phyloP scores from a whole-genome alignment of 257 asterid genomes.

The Ehretia macrophylla region DNA sequence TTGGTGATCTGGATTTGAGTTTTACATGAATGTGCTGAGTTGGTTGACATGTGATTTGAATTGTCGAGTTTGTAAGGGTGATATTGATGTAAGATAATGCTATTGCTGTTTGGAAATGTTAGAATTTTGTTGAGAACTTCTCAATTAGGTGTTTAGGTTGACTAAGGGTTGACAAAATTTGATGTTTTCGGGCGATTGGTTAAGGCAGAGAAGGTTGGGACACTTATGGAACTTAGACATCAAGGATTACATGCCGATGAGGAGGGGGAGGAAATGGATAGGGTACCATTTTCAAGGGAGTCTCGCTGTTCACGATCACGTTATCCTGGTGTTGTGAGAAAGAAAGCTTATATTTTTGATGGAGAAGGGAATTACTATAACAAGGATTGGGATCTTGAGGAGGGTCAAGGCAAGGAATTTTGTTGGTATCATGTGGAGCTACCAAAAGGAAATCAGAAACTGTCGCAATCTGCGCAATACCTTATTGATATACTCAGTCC shows the following conservation, averaged over 20 bases:
- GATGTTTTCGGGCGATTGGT: neutral
- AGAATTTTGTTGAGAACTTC: neutral
- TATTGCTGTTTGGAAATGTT: no score
- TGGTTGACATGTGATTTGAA: no score
- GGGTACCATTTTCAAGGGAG: slow-evolving; percentile 27
- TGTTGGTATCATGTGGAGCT: slow-evolving; percentile 93
- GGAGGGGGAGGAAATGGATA: slow-evolving; percentile 48
- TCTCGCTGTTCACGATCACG: slow-evolving; percentile 20
- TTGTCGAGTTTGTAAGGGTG: no score
- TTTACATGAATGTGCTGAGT: no score
- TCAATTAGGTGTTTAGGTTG: neutral
- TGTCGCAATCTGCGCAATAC: slow-evolving; percentile 60
- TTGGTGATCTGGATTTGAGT: no score
- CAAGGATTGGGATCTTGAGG: slow-evolving; percentile 73
- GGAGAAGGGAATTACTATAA: slow-evolving; percentile 70
- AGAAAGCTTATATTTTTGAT: slow-evolving; percentile 66
- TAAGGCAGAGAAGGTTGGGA: neutral
- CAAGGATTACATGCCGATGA: slow-evolving; percentile 17
- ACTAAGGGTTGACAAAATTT: neutral
- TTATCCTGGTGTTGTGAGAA: slow-evolving; percentile 45
- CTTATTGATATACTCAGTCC: slow-evolving; percentile 74
- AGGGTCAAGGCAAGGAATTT: slow-evolving; percentile 66
- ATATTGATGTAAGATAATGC: no score
- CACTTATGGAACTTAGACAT: slow-evolving; percentile 47
- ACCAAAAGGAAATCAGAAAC: slow-evolving; percentile 62